Base-by-base conservation (phyloP, 768 basidiomycete genomes). In the Lenzites betulinus region DNA sequence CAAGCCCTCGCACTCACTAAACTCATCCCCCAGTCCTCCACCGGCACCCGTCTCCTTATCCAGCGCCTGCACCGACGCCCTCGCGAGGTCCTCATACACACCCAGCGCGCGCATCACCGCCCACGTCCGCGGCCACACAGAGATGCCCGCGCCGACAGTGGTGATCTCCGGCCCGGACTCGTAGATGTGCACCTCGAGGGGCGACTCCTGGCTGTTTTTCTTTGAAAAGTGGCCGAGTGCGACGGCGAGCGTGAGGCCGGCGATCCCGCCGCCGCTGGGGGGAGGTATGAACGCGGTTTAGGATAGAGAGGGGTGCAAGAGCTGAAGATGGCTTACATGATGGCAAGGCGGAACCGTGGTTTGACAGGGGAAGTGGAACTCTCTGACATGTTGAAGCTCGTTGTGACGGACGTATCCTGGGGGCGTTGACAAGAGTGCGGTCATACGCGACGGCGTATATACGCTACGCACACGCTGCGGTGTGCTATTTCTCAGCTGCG, bases 81-180 rank as follows among this genome's bases (percentile, higher is more conserved):
- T 49, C 7, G 60, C 59, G 1, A 71, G 56, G 47, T 71, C 63
- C 4, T 56, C 63, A 26, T 66, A 52, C 12, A 84, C 60, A 0
- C 78, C 81, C 49, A 84, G 77, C 13, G 69, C 66, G 26, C 76
- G 69, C 61, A 84, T 64, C n/a, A 81, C 72, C 6, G 69, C 70
- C 78, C 79, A 79, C 8, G 81, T 81, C 39, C 79, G 71, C 9
- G 68, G 67, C 82, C 81, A 81, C 6, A 83, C 71, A 69, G 77
- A 44, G 71, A 81, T 44, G 68, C 82, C 79, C 6, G 75, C 76
- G 6, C 80, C 80, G 13, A 73, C 64, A 9, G 74, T 73, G 9
- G 74, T 73, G 26, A 81, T 72, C 26, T 75, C 73, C 1, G 75
- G 64, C 20, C 74, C 77, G 3, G 79, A 75, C 70, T 84, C 83